A percentile compares a stretch with the other conserved stretches of the same genome.
phyloP scores from a whole-genome alignment of 1,284 basidiomycete genomes.

The Paramarasmius palmivorus region DNA sequence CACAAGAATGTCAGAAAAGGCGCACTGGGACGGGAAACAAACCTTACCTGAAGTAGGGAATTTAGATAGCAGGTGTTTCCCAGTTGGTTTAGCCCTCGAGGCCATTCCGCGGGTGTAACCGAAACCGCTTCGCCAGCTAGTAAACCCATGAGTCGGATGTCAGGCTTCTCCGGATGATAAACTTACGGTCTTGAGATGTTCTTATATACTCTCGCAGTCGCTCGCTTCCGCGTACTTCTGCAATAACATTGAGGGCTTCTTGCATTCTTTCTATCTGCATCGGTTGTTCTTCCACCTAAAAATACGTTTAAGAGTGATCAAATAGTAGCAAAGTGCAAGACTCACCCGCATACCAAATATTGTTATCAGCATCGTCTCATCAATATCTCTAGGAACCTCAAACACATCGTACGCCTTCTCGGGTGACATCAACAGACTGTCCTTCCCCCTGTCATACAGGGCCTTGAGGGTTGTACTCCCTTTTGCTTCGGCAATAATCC shows the following conservation, averaged over 20 bases:
- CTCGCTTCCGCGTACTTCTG: conserved; percentile 73
- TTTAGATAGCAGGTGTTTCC: conserved; percentile 95
- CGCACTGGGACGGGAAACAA: neutral
- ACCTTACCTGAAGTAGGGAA: conserved; percentile 72
- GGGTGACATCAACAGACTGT: conserved; percentile 64
- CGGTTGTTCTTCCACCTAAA: conserved; percentile 71
- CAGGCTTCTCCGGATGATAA: conserved; percentile 4
- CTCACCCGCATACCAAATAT: conserved; percentile 72
- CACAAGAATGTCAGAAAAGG: neutral
- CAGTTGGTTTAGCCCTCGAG: conserved; percentile 87
- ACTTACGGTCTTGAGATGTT: conserved; percentile 73
- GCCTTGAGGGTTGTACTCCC: conserved; percentile 49
- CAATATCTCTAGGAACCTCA: conserved; percentile 67
- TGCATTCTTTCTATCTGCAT: conserved; percentile 62
- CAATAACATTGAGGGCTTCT: conserved; percentile 66
- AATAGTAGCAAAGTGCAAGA: conserved; percentile 26
- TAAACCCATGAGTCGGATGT: neutral
- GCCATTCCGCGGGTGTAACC: conserved; percentile 62
- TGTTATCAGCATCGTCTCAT: conserved; percentile 76
- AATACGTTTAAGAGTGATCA: conserved; percentile 7
- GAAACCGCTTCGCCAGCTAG: conserved; percentile 63
- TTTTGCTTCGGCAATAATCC: conserved; percentile 61
- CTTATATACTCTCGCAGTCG: conserved; percentile 66
- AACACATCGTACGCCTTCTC: conserved; percentile 74
- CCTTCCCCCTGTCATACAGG: conserved; percentile 49